Evolutionary conservation across 331 rosid genomes (phyloP), one percentile per base, ranked within the genome.

Genomic region (Malus hybrid): DNA sequence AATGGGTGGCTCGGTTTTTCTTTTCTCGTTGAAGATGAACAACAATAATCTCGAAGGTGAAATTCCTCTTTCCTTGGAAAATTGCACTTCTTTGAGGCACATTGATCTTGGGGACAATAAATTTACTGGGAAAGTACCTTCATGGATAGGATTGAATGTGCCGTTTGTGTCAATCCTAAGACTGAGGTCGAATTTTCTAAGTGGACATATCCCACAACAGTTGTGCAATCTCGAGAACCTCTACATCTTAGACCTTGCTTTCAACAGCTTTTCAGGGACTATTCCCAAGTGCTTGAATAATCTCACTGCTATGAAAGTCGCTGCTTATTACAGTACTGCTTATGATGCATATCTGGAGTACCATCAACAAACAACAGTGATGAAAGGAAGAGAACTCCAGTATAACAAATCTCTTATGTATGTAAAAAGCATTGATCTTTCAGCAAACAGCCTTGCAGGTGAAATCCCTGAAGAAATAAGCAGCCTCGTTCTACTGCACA

Each of bases 21-120:
- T 70, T 50, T 0, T 0, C 0, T 2, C 32, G 6, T 18, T 52
- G 1, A 52, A 52, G 63, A 6, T 70, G 29, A 30, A 50, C 79
- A 67, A 64, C 11, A 86, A 89, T 10, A 71, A n/a, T 26, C 42
- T 89, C 9, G 24, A 19, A 0, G 86, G 91, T 12, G 56, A 71
- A 46, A 70, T 87, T 15, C 86, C 84, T 10, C 33, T 19, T 3
- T 24, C 28, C n/a, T 3, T 66, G 68, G 53, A 28, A 15, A 78
- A 80, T 64, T 78, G 68, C 22, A 68, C 26, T 14, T 3, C 4
- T 1, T 20, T 87, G 11, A 1, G 1, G 1, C 16, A 68, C 75
- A 11, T 89, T 58, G 87, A 87, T 70, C 71, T 89, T 1, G 71
- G 86, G 18, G 77, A 74, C 52, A 89, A 89, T 57, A 68, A 76